phyloP scores from a whole-genome alignment of 352 stramenopile genomes.

The Albugo laibachii region DNA sequence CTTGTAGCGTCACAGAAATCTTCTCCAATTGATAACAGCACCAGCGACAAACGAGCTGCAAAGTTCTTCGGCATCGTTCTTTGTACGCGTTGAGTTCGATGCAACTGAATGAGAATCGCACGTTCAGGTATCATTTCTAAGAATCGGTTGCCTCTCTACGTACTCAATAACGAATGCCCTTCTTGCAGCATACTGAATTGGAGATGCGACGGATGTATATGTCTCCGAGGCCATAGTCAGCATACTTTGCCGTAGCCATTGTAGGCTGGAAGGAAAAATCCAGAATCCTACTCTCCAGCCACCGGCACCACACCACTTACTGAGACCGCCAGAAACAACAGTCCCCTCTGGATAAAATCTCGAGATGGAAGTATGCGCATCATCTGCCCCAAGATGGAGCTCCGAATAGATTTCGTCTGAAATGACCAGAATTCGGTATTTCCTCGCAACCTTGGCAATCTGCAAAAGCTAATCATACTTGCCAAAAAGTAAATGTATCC shows the following conservation, averaged over 20 bases:
- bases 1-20: conserved; percentile 61
- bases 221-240: conserved; percentile 79
- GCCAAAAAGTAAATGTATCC: background rate
- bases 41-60: conserved; percentile 68
- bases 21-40: conserved; percentile 70
- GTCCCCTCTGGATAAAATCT: conserved; percentile 75
- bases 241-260: conserved; percentile 73
- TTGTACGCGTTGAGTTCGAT: conserved; percentile 63
- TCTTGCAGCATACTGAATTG: conserved; percentile 68
- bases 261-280: conserved; percentile 56
- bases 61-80: conserved; percentile 55
- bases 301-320: conserved; percentile 75
- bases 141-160: conserved; percentile 4
- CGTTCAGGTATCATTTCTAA: conserved; percentile 3
- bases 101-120: conserved; percentile 23
- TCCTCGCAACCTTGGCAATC: conserved; percentile 49
- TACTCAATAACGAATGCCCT: conserved; percentile 62
- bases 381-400: conserved; percentile 28
- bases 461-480: conserved; percentile 17
- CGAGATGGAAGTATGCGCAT: conserved; percentile 60
- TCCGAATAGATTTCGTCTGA: conserved; percentile 82
- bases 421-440: conserved; percentile 76
- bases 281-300: conserved; percentile 80
- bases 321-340: conserved; percentile 71
- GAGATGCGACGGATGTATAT: conserved; percentile 70